Percentiles rank a stretch among this genome's conserved stretches.
These are phyloP conservation scores for Eimeria praecox DNA, from an alignment of 169 alveolate genomes.

Conservation along the genomic window DNA sequence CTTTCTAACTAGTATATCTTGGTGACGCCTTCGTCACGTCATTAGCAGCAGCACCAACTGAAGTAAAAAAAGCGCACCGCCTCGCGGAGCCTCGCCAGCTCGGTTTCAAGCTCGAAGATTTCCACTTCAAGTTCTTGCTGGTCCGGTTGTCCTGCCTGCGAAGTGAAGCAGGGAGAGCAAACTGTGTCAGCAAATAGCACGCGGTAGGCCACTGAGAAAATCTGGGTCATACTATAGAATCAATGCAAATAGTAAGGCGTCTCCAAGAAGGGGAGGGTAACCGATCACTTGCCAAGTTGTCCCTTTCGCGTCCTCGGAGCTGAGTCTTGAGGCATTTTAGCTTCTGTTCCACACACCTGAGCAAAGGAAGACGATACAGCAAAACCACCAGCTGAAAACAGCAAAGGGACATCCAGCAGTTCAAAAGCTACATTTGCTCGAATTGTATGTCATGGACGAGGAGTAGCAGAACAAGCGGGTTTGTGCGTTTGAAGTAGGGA, in stretches of 20 bases:
- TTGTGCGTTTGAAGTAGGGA: not conserved
- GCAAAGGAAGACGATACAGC: not conserved
- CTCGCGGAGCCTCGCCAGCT: slow-evolving; percentile 49
- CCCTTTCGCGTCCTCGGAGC: slow-evolving; percentile 1
- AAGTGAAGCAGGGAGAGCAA: not conserved
- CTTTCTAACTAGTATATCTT: not conserved
- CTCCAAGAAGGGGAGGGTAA: not conserved
- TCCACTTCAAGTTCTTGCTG: slow-evolving; percentile 25
- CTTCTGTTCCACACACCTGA: slow-evolving; percentile 28
- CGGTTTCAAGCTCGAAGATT: slow-evolving; percentile 10
- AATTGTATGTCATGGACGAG: not conserved
- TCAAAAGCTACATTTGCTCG: not conserved
- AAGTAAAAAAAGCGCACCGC: not conserved
- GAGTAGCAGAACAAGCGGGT: not conserved
- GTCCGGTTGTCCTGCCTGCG: slow-evolving; percentile 17
- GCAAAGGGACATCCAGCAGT: not conserved
- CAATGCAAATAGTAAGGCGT: not conserved
- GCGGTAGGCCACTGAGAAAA: not conserved
- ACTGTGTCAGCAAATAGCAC: not conserved
- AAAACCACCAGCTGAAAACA: not conserved
- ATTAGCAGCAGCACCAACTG: not conserved
- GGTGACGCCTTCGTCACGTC: not conserved
- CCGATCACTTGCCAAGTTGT: slow-evolving; percentile 6
- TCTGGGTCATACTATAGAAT: not conserved
- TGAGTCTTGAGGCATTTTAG: slow-evolving; percentile 16